Evolutionary conservation across 2,329 filamentous ascomycete species (phyloP).

Genomic region (Aspergillus candidus): DNA sequence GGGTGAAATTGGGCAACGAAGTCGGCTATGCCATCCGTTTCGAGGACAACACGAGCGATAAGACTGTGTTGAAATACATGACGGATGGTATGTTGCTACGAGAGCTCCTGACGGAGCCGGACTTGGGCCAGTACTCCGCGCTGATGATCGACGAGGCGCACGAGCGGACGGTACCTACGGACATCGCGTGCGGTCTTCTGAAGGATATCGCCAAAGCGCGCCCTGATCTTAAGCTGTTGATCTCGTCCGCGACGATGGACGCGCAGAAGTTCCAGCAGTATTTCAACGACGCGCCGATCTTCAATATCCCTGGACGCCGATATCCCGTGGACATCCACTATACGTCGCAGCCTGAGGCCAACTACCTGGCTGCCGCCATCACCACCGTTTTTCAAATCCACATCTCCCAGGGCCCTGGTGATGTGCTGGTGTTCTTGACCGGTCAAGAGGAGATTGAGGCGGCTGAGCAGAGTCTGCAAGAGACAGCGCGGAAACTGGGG

Average conservation of each 20-base stretch:
- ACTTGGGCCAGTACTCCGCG: slow-evolving; percentile 73
- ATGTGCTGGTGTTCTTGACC: slow-evolving; percentile 90
- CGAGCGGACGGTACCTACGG: slow-evolving; percentile 84
- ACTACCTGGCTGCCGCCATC: slow-evolving; percentile 85
- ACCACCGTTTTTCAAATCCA: slow-evolving; percentile 96
- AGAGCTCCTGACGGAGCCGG: slow-evolving; percentile 83
- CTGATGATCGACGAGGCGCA: slow-evolving; percentile 98
- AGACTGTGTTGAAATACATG: slow-evolving; percentile 91
- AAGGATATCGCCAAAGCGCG: slow-evolving; percentile 81
- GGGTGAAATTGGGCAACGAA: slow-evolving; percentile 80
- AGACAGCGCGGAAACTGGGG: slow-evolving; percentile 81
- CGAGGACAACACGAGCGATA: slow-evolving; percentile 84
- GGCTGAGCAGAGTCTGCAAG: slow-evolving; percentile 73
- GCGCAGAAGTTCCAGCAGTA: slow-evolving; percentile 87
- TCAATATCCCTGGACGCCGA: slow-evolving; percentile 84
- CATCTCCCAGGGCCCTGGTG: slow-evolving; percentile 73
- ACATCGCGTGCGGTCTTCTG: slow-evolving; percentile 79
- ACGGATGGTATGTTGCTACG: slow-evolving; percentile 92
- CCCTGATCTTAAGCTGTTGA: slow-evolving; percentile 81
- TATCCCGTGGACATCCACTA: slow-evolving; percentile 92
- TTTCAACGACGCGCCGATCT: slow-evolving; percentile 87
- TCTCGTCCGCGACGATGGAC: slow-evolving; percentile 92
- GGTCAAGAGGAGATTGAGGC: slow-evolving; percentile 95
- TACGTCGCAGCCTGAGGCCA: slow-evolving; percentile 82
- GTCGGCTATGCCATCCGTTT: slow-evolving; percentile 95